Percentiles rank a stretch among this genome's conserved stretches.
Evolutionary conservation across 306 rosid genomes (phyloP).

Genomic region (Morella rubra): DNA sequence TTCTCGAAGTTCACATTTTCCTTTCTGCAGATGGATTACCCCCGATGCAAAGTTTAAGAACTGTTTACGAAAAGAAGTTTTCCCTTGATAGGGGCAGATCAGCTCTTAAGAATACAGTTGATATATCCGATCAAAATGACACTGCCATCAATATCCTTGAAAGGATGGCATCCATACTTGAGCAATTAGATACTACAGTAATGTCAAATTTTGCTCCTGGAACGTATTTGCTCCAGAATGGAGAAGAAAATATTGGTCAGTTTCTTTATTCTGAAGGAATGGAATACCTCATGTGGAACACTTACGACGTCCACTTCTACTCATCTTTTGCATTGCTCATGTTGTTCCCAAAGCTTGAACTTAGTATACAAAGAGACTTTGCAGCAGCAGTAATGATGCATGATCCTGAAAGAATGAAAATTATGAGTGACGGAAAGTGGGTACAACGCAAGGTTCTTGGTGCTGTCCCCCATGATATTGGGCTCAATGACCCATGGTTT

Average conservation of each 20-base stretch:
- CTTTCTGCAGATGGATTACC: constrained; percentile 68
- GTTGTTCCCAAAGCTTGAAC: constrained; percentile 90
- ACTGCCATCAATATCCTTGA: constrained; percentile 78
- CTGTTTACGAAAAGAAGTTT: constrained; percentile 54
- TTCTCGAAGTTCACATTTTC: neutral
- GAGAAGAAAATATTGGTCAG: constrained; percentile 93
- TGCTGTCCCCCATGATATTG: constrained; percentile 97
- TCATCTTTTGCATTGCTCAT: constrained; percentile 79
- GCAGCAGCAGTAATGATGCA: constrained; percentile 98
- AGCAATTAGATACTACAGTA: constrained; percentile 45
- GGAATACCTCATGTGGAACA: constrained; percentile 96
- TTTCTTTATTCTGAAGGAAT: constrained; percentile 87
- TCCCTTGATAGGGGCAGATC: constrained; percentile 58
- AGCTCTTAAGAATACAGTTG: constrained; percentile 31
- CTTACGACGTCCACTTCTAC: constrained; percentile 94
- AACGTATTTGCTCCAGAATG: constrained; percentile 72
- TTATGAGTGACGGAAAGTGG: constrained; percentile 62
- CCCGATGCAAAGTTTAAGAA: constrained; percentile 55
- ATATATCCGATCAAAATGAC: constrained; percentile 45
- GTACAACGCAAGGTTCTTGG: constrained; percentile 86
- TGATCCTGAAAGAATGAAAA: constrained; percentile 73
- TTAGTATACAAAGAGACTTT: constrained; percentile 93
- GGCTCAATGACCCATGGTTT: constrained; percentile 88
- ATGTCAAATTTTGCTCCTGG: constrained; percentile 76
- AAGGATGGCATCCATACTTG: constrained; percentile 63